Percentiles rank a stretch among this genome's conserved stretches.
Evolutionary conservation across 2,329 filamentous ascomycete genomes (phyloP).

Genomic region (Hypoxylon sp.): DNA sequence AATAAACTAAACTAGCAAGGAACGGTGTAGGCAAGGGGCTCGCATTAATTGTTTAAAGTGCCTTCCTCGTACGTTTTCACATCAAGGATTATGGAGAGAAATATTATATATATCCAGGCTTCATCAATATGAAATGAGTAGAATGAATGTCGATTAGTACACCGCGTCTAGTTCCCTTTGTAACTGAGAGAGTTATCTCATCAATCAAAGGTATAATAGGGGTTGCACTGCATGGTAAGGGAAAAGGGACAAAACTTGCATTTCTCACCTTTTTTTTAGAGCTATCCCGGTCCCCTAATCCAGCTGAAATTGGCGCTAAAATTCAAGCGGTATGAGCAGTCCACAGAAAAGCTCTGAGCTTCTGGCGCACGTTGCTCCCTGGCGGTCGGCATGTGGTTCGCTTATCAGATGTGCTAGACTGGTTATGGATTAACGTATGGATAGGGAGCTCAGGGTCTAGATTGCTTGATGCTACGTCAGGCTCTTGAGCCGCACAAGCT

Average conservation of each 20-base stretch:
- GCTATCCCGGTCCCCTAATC: conserved; percentile 14
- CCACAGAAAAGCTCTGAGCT: conserved; percentile 35
- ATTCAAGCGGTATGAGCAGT: conserved; percentile 28
- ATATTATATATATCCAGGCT: background rate
- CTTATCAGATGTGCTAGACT: conserved; percentile 32
- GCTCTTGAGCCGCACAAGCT: conserved; percentile 39
- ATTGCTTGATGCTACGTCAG: conserved; percentile 32
- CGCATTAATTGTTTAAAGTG: conserved; percentile 16
- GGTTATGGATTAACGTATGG: conserved; percentile 16
- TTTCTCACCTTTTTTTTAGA: conserved; percentile 17
- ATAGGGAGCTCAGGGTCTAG: conserved; percentile 20
- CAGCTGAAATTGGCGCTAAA: conserved; percentile 33
- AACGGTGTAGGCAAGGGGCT: conserved; percentile 35
- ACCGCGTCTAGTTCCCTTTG: background rate
- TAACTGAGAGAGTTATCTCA: background rate
- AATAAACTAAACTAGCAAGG: conserved; percentile 25
- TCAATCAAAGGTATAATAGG: conserved; percentile 15
- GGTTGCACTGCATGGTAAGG: conserved; percentile 9
- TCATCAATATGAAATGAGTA: conserved; percentile 1
- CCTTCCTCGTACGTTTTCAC: conserved; percentile 3
- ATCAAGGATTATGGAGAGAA: conserved; percentile 10
- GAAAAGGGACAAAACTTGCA: conserved; percentile 7
- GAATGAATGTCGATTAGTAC: background rate
- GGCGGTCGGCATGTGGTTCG: conserved; percentile 33
- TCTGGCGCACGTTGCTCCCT: conserved; percentile 27